A percentile compares a stretch with the other conserved stretches of the same genome.
These are phyloP conservation scores for Colletotrichum sp. DNA, from an alignment of 2,329 filamentous ascomycete species.

Conservation along the genomic window DNA sequence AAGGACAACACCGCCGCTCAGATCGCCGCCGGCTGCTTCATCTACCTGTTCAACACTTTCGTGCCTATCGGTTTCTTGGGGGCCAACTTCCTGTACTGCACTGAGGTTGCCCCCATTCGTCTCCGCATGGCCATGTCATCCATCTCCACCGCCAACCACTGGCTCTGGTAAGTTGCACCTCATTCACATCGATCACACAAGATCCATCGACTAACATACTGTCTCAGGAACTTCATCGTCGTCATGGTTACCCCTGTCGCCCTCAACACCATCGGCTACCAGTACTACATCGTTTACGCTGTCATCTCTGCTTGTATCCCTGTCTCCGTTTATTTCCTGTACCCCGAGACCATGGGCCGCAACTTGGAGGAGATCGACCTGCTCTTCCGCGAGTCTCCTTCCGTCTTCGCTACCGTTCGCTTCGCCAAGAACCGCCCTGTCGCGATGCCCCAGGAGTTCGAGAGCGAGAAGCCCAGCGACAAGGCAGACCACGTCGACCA, in stretches of 20 bases:
- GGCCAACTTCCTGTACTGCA: slow-evolving; percentile 64
- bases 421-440: slow-evolving; percentile 39
- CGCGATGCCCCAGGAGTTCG: slow-evolving; percentile 33
- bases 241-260: slow-evolving; percentile 50
- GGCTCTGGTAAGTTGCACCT: slow-evolving; percentile 39
- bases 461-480: slow-evolving; percentile 23
- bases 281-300: slow-evolving; percentile 56
- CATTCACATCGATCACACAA: neutral
- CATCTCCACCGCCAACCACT: slow-evolving; percentile 59
- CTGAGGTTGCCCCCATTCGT: slow-evolving; percentile 58
- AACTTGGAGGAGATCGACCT: slow-evolving; percentile 50
- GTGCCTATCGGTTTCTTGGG: slow-evolving; percentile 64
- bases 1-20: slow-evolving; percentile 48
- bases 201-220: neutral
- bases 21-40: slow-evolving; percentile 57
- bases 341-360: slow-evolving; percentile 55
- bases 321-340: slow-evolving; percentile 46
- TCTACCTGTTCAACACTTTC: slow-evolving; percentile 66
- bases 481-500: slow-evolving; percentile 26
- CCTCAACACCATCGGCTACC: slow-evolving; percentile 53
- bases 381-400: slow-evolving; percentile 45
- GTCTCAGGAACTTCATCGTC: slow-evolving; percentile 44
- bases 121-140: slow-evolving; percentile 59
- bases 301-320: slow-evolving; percentile 48
- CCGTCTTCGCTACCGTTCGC: slow-evolving; percentile 36